Base-by-base conservation (phyloP, 345 rosid species). In the Rhizophora apiculata region DNA sequence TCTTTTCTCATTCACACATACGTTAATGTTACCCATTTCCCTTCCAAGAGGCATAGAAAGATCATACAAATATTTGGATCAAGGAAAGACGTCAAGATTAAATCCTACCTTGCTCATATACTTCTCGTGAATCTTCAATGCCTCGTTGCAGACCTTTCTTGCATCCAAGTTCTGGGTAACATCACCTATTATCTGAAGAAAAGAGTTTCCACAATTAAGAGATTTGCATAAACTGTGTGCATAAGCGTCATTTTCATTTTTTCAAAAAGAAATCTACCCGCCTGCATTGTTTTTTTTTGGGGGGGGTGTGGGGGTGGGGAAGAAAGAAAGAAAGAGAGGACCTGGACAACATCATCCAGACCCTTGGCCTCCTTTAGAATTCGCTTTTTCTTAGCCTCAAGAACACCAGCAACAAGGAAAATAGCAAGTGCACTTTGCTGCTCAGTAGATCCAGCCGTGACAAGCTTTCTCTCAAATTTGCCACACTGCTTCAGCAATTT, bases 281-380 rank as follows among this genome's bases (percentile, higher is more conserved):
- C 15, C 55, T 31, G 7, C 11, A 1, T 31, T 6, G 49, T 43
- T 43, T 4, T 43, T 13, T 43, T 13, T 39, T 39, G 15, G 15
- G 49, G 1, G 54, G 49, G 1, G 54, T n/a, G 57, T 4, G 39
- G 20, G n/a, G 20, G 20, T 53, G 55, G 39, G 65, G 59, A 36
- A 10, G 70, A 2, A 67, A 52, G 37, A n/a, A 68, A 63, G 36
- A 60, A 53, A 65, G 66, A 72, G 74, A 51, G 32, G 60, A 91
- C 96, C 92, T 85, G 83, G 67, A 90, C 93, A 76, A 95, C 86
- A 78, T 95, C 99, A 74, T 95, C 97, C 32, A 90, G 72, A 64
- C 96, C 96, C 76, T 85, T 87, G 8, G 97, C 96, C 80, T 94
- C 98, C 72, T 84, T 87, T 57, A 95, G 71, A 75, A 95, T 89